Evolutionary conservation across 106 monocot genomes (phyloP).

Genomic region (Phalaenopsis equestris): DNA sequence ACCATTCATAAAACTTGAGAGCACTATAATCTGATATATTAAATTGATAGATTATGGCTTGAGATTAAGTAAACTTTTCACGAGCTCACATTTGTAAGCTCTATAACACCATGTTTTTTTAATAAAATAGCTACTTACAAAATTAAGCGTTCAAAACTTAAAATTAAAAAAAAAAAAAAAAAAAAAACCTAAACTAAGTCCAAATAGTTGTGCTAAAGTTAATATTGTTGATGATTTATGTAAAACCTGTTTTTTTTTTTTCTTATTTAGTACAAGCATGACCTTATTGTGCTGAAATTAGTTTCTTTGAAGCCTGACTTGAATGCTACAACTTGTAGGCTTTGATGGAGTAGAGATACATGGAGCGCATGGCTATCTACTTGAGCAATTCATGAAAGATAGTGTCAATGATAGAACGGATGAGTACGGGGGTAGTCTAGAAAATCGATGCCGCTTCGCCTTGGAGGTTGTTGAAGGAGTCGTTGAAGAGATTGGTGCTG

Average conservation of each 20-base stretch:
- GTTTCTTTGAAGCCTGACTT: neutral
- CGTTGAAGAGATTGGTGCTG: constrained; percentile 13
- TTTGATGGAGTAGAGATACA: constrained; percentile 24
- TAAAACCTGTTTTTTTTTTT: neutral
- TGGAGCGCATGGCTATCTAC: constrained; percentile 14
- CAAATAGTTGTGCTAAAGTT: no score
- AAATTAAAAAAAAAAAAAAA: no score
- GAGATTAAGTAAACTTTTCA: no score
- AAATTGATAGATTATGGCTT: no score
- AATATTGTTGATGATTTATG: neutral
- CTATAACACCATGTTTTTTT: no score
- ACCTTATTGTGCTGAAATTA: no score
- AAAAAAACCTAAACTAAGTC: no score
- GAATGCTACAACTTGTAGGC: neutral
- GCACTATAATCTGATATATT: no score
- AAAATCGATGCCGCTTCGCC: constrained; percentile 17
- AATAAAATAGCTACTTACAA: no score
- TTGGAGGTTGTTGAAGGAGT: constrained; percentile 15
- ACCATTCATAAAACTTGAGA: no score
- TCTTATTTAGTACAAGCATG: neutral
- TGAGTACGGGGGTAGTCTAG: constrained; percentile 14
- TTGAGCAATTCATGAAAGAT: constrained; percentile 26
- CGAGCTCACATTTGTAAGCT: no score
- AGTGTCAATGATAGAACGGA: constrained; percentile 14
- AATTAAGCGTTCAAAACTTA: no score